Conservation (phyloP, 164 flowering plant species). For the Tetrastigma voinierianum region DNA sequence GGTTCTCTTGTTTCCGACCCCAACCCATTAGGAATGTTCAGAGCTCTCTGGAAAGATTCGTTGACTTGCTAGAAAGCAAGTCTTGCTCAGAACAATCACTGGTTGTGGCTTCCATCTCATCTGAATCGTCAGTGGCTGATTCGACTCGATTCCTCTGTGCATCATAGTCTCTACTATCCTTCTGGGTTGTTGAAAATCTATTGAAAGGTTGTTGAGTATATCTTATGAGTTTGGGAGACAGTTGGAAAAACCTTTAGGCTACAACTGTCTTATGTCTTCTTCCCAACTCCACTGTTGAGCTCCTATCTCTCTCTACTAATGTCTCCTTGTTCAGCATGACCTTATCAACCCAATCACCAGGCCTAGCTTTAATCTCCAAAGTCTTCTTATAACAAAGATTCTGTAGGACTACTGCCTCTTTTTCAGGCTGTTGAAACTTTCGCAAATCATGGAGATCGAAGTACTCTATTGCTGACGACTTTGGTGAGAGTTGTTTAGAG, state of each 20-base stretch:
- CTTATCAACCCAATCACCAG: slow-evolving; percentile 52
- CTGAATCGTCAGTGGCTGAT: slow-evolving; percentile 36
- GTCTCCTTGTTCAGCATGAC: slow-evolving; percentile 40
- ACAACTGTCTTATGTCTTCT: slow-evolving; percentile 20
- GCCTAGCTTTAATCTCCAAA: slow-evolving; percentile 24
- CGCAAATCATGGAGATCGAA: slow-evolving; percentile 36
- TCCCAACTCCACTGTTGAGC: slow-evolving; percentile 17
- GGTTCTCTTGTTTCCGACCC: slow-evolving; percentile 32
- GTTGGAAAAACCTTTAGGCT: slow-evolving; percentile 27
- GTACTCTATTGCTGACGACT: slow-evolving; percentile 34
- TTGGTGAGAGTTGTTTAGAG: slow-evolving; percentile 10
- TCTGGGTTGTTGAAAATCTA: slow-evolving; percentile 21
- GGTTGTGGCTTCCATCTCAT: slow-evolving; percentile 45
- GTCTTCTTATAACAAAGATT: slow-evolving; percentile 26
- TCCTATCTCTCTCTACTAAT: slow-evolving; percentile 16
- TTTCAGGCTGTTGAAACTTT: slow-evolving; percentile 32
- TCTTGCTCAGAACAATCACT: slow-evolving; percentile 63
- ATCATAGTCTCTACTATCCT: slow-evolving; percentile 42
- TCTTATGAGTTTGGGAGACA: slow-evolving; percentile 24
- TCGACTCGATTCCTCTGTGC: slow-evolving; percentile 23
- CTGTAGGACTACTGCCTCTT: slow-evolving; percentile 14
- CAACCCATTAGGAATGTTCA: slow-evolving; percentile 26
- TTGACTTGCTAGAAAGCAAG: slow-evolving; percentile 31
- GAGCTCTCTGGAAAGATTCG: slow-evolving; percentile 24
- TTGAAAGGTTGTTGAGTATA: slow-evolving; percentile 26